Percentiles rank a stretch among this genome's conserved stretches.
Conservation (phyloP, 805 yeast species). For the Grigorovia yakushimaensis region DNA sequence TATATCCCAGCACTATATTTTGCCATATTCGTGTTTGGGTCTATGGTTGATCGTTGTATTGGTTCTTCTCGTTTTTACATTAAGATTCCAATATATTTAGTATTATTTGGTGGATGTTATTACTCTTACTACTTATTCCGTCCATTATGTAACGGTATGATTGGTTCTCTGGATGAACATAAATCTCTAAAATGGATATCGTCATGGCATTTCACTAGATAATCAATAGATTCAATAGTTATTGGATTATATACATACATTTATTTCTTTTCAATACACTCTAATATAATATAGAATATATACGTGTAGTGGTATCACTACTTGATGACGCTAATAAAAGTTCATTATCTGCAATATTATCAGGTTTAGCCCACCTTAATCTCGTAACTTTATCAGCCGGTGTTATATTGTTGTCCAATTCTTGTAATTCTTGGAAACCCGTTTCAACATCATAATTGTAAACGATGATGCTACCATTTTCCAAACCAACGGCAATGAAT, state of each 20-base stretch:
- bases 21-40: conserved; percentile 62
- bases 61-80: conserved; percentile 18
- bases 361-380: conserved; percentile 42
- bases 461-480: conserved; percentile 49
- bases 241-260: not conserved
- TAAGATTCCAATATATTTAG: conserved; percentile 31
- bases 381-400: conserved; percentile 59
- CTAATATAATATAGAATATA: conserved; percentile 23
- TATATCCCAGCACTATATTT: conserved; percentile 92
- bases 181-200: conserved; percentile 43
- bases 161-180: conserved; percentile 41
- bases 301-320: conserved; percentile 48
- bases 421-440: conserved; percentile 23
- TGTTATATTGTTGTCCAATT: conserved; percentile 32
- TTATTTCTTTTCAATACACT: not conserved
- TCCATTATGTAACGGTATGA: conserved; percentile 78
- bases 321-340: conserved; percentile 50
- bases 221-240: conserved; percentile 13
- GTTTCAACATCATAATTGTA: conserved; percentile 29
- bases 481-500: conserved; percentile 57
- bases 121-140: conserved; percentile 51
- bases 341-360: conserved; percentile 17
- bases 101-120: conserved; percentile 38
- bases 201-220: conserved; percentile 56
- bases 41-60: conserved; percentile 21